Evolutionary conservation across 2,329 filamentous ascomycete genomes (phyloP).

Genomic region (Cladosporium phlei): DNA sequence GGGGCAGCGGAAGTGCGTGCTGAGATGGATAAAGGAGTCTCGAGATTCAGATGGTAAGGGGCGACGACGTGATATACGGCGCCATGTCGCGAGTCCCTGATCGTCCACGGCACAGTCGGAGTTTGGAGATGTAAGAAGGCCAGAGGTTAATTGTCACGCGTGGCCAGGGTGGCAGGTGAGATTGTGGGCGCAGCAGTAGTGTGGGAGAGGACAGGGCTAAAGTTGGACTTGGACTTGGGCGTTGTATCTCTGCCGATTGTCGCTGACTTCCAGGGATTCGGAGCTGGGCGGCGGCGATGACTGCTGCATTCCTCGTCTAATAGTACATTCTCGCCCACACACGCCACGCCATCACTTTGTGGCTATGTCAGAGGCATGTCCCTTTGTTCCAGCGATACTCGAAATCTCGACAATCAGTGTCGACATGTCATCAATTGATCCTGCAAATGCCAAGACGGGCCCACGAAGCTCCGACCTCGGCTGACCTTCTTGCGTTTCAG

Average conservation of each 20-base stretch:
- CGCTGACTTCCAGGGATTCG: not conserved
- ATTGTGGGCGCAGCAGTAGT: conserved; percentile 1
- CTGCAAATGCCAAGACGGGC: too few species aligned
- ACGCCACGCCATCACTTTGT: too few species aligned
- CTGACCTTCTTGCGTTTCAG: too few species aligned
- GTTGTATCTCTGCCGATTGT: not conserved
- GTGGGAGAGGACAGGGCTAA: not conserved
- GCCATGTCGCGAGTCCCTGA: not conserved
- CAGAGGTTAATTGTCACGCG: not conserved
- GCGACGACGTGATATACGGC: not conserved
- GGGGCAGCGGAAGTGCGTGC: too few species aligned
- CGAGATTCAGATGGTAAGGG: not conserved
- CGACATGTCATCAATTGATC: too few species aligned
- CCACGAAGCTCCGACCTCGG: too few species aligned
- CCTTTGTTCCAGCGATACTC: too few species aligned
- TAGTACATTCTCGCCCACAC: too few species aligned
- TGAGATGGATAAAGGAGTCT: too few species aligned
- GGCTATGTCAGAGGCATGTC: too few species aligned
- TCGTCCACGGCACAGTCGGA: not conserved
- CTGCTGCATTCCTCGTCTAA: not conserved
- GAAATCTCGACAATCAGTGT: too few species aligned
- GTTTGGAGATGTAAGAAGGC: too few species aligned
- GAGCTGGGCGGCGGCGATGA: conserved; percentile 3
- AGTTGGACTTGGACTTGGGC: not conserved
- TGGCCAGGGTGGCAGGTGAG: conserved; percentile 6